Evolutionary conservation across 2,329 filamentous ascomycete genomes (phyloP), one percentile per base, ranked within the genome.

Genomic region (Arachnopeziza araneosa): DNA sequence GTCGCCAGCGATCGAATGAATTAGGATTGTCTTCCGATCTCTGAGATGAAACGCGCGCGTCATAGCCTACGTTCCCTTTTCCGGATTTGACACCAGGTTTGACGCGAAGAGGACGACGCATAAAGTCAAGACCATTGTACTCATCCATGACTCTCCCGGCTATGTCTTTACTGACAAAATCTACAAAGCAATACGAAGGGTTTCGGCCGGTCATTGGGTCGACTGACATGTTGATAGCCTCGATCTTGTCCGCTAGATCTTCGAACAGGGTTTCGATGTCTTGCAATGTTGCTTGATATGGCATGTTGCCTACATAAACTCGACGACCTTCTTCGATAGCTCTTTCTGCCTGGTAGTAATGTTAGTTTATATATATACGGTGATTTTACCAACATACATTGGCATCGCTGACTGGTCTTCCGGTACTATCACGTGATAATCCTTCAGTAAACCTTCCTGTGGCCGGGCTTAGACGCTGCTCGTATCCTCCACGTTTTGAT

Each of bases 141-240:
- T 79, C 75, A n/a, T 73, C 68, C 70, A 90, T 83, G 1, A 84
- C 85, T 1, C 72, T 72, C 4, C 82, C 77, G 2, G 87, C 87
- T 30, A 83, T 76, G 26, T 83, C 82, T 52, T 78, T 78, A 53
- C 77, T 79, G 52, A 73, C 72, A 60, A 91, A 83, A 68, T 91
- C 87, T 52, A 90, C 83, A 67, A 91, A 91, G 75, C 87, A 91
- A 75, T 90, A 90, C 48, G 85, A 87, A 0, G 87, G 87, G 70
- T 90, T 91, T 52, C 87, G 79, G 50, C 81, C 83, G 30, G 82
- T 87, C 71, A 88, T 83, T 1, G 85, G 82, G 67, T 91, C 87
- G 57, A 88, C 79, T 0, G 85, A 86, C 67, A 91, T 87, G 70
- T 88, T 84, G 64, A 90, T 82, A 53, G 83, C 81, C 64, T 81